Evolutionary conservation across 768 basidiomycete species (phyloP), one percentile per base, ranked within the genome.

Genomic region (Solioccasus polychromus): DNA sequence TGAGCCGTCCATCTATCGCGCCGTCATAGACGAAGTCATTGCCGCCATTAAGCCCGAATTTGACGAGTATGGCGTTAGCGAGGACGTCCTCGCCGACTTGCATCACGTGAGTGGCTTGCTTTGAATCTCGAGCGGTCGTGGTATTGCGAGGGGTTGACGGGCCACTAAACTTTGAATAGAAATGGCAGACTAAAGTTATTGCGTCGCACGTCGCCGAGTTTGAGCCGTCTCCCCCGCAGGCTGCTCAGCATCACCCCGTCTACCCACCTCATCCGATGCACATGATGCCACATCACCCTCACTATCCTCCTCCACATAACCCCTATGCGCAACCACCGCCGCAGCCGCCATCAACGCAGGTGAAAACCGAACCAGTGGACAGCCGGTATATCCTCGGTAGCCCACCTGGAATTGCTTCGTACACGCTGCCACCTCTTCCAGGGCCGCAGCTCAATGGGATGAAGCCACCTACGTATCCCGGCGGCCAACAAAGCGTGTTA

Each of bases 11-110:
- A 88, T 91, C 58, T 99, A 99, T 70, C 89, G 95, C 53, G 67
- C 81, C 48, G 88, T 99, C 69, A 97, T 99, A 71, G 92, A 96
- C 81, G 92, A 97, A 70, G 94, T 98, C 55, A 87, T 98, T 58
- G 69, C 71, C 25, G 74, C 77, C 56, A 88, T 95, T 73, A 90
- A 88, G 71, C 73, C 82, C 68, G 94, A 97, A 64, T 99, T 98
- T 70, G 94, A 98, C 64, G 92, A 95, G 63, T 93, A 88, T 60
- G 96, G 96, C 50, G 88, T 99, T 52, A 77, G 83, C 63, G 88
- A 97, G 65, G 90, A 92, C 17, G 85, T 98, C 47, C 74, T 97
- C 37, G 82, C 83, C 55, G 86, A 91, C 40, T 73, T 99, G 45
- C 91, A 95, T 70, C 80, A 82, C 54, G 94, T 95, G 72, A 77